Base-by-base conservation (phyloP, 352 stramenopile genomes). In the Phytopythium aichiense region DNA sequence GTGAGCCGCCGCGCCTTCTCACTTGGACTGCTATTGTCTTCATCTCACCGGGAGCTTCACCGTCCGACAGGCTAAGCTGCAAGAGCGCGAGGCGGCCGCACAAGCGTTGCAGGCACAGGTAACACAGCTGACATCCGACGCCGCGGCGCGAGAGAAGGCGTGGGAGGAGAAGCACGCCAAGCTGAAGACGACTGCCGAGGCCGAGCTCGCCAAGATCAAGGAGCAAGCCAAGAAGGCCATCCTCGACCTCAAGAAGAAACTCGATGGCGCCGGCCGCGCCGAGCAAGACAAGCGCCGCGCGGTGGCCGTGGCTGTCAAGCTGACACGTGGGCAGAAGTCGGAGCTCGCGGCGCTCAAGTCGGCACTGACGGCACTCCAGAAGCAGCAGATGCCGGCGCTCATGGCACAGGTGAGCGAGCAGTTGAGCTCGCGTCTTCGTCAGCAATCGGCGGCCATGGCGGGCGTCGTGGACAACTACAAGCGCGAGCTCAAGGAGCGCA, bases 401-500 rank as follows among this genome's bases (percentile, higher is more conserved):
- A 64, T 74, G 11, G 91, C 82, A 46, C 84, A 95, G n/a, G 55
- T 93, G 56, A 80, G 78, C 2, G 80, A 86, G 13, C 91, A 90
- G 58, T 83, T 94, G 56, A 74, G 76, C 8, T 71, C 87, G 46
- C 84, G 87, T 12, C 67, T 94, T 11, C 71, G 88, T 56, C 83
- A 85, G 50, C 87, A 95, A 50, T 69, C 81, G 5, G 83, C 91
- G 51, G 87, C 83, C 12, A 91, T 95, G 81, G 77, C 83, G 15
- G 87, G 83, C 23, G 82, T 96, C 16, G 84, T 96, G 30, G 87
- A 96, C 49, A 96, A 94, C 63, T 96, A 96, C 75, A 90, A 93
- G 56, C 84, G 87, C 35, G 87, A 95, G 61, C 82, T 95, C 59
- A 93, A 93, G 56, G 84, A 94, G 68, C 84, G 87, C 43, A 95